Base-by-base conservation (phyloP, 2,329 filamentous ascomycete genomes). In the Torrubiellomyces zombiae region DNA sequence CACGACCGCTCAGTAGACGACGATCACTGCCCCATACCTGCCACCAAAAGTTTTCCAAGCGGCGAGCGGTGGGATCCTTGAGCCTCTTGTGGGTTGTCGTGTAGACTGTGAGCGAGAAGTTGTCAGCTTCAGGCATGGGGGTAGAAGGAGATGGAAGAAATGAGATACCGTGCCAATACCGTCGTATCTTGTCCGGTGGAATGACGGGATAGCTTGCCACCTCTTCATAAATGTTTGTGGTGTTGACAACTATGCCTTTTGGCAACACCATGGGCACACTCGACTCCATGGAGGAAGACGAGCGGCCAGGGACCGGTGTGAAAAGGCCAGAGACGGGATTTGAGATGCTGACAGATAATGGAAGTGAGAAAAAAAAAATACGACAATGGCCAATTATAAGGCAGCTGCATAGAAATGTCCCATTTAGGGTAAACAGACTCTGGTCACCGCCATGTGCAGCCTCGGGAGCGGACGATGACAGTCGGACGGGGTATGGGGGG, bases 31-130 rank as follows among this genome's bases (percentile, higher is more conserved):
- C 67, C 58, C 66, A 67, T 27, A 74, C 64, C 38, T 72, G 67
- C 61, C 67, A 73, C 68, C 68, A 75, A 35, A 72, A 71, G 37
- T 72, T 67, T 39, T 74, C 68, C 12, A 73, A 48, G 11, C 69
- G 64, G 30, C 61, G 62, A 15, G 67, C 66, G 3, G 66, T 73
- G n/a, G 68, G 68, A 36, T 74, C 67, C 30, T 60, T 55, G 16
- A 72, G 55, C 35, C 58, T 59, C 37, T 64, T 62, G 32, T 63
- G 62, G 10, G 65, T 73, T 16, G 58, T 67, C 8, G 67, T 68
- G 36, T 72, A 74, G 5, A 69, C 68, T 73, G 34, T 16, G 22
- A 24, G 22, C 12, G 14, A 25, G 14, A 16, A 4, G 6, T 10
- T 7, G 26, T 26, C 18, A 29, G 23, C 24, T 18, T 11, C n/a